Percentiles rank a stretch among this genome's conserved stretches.
phyloP scores from a whole-genome alignment of 257 asterid genomes.

The Ajuga chamaepitys region DNA sequence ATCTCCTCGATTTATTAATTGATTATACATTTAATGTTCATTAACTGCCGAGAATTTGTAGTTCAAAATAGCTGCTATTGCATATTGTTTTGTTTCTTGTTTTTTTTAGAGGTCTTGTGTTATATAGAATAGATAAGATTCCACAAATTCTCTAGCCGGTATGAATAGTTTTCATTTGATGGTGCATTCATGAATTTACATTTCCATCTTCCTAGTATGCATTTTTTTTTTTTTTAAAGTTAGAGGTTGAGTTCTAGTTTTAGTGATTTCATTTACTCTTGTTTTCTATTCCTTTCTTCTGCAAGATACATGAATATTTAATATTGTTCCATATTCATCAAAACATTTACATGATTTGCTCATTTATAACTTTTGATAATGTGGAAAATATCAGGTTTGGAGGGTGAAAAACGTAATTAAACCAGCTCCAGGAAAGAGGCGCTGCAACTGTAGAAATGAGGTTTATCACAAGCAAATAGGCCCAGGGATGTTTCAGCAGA shows the following conservation, averaged over 20 bases:
- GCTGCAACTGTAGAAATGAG: conserved; percentile 95
- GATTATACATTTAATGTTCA: background rate
- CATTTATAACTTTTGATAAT: background rate
- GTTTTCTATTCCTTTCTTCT: background rate
- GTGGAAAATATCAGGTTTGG: conserved; percentile 65
- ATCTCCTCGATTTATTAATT: background rate
- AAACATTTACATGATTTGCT: conserved; percentile 1
- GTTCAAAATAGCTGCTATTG: background rate
- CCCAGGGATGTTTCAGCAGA: conserved; percentile 99
- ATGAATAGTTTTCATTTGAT: background rate
- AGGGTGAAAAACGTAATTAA: conserved; percentile 84
- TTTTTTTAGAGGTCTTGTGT: background rate
- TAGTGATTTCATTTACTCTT: background rate
- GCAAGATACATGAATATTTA: background rate
- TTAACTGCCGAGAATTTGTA: background rate
- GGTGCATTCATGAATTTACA: too few species aligned
- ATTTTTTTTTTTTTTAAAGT: background rate
- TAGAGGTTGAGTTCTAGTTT: background rate
- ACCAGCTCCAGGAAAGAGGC: conserved; percentile 96
- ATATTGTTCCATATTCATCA: background rate
- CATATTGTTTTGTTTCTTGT: background rate
- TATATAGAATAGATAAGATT: background rate
- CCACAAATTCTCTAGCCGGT: background rate
- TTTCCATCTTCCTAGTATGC: background rate
- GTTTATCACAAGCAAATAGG: conserved; percentile 99